A percentile compares a stretch with the other conserved stretches of the same genome.
Conservation (phyloP, 345 rosid species). For the Brassica juncea region DNA sequence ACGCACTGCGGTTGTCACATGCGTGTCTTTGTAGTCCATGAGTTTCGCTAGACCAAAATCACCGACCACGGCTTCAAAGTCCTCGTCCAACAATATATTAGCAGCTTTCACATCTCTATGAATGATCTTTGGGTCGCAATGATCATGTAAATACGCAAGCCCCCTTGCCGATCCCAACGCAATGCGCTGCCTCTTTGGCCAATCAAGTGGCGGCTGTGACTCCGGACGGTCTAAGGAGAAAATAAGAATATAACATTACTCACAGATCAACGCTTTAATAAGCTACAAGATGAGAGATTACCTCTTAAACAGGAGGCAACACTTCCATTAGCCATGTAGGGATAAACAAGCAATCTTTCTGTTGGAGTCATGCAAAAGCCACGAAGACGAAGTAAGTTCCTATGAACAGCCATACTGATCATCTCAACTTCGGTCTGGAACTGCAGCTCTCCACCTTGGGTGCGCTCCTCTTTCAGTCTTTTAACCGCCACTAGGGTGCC, state of each 20-base stretch:
- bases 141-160: constrained; percentile 88
- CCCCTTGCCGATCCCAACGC: constrained; percentile 94
- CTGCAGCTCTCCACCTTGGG: constrained; percentile 79
- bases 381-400: constrained; percentile 83
- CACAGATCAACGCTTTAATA: background rate
- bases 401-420: constrained; percentile 96
- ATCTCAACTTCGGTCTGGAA: constrained; percentile 96
- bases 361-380: constrained; percentile 83
- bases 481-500: constrained; percentile 86
- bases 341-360: constrained; percentile 90
- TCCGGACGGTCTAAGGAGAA: constrained; percentile 39
- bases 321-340: constrained; percentile 96
- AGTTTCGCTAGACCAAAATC: constrained; percentile 96
- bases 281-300: constrained; percentile 30
- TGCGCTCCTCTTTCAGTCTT: constrained; percentile 87
- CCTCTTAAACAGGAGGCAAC: constrained; percentile 97
- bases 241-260: background rate
- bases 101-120: constrained; percentile 99
- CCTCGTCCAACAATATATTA: constrained; percentile 85
- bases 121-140: constrained; percentile 94
- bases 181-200: constrained; percentile 88
- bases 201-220: constrained; percentile 65
- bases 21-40: constrained; percentile 94
- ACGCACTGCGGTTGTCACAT: constrained; percentile 93
- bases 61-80: constrained; percentile 95